A percentile compares a stretch with the other conserved stretches of the same genome.
Conservation (phyloP, 2,329 filamentous ascomycete species). For the Xylaria sp. region DNA sequence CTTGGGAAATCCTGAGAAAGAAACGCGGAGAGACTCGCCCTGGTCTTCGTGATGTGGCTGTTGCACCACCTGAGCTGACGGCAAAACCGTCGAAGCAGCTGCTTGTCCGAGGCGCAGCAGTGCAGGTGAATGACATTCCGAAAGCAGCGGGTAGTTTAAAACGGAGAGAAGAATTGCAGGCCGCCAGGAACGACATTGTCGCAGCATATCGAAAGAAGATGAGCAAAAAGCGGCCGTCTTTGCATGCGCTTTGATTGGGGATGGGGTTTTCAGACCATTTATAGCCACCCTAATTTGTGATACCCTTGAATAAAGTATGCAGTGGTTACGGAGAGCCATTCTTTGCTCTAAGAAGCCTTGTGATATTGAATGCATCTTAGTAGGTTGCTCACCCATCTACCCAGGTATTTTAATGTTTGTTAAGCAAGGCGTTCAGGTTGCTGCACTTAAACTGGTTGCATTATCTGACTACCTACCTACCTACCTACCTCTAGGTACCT, state of each 20-base stretch:
- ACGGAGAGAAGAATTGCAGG: conserved; percentile 74
- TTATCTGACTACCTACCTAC: no score
- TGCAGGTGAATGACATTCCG: conserved; percentile 72
- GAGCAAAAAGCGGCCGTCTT: conserved; percentile 49
- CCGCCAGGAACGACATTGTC: conserved; percentile 71
- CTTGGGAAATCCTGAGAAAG: conserved; percentile 76
- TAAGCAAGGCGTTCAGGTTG: no score
- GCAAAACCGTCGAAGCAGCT: conserved; percentile 68
- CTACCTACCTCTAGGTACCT: no score
- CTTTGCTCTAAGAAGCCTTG: no score
- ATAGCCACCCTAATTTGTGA: conserved; percentile 11
- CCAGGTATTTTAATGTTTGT: no score
- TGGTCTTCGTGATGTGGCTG: conserved; percentile 65
- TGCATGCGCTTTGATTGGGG: conserved; percentile 26
- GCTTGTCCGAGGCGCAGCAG: conserved; percentile 66
- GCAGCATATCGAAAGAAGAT: conserved; percentile 76
- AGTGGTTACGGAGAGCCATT: neutral
- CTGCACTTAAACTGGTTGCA: no score
- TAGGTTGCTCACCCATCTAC: no score
- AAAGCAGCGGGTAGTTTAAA: conserved; percentile 72
- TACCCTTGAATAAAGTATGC: conserved; percentile 18
- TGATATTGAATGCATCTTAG: no score
- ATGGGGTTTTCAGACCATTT: neutral
- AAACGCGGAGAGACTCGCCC: conserved; percentile 63
- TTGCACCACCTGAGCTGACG: conserved; percentile 76